A percentile compares a stretch with the other conserved stretches of the same genome.
Conservation (phyloP, 2,329 filamentous ascomycete species). For the Penicillium sp. region DNA sequence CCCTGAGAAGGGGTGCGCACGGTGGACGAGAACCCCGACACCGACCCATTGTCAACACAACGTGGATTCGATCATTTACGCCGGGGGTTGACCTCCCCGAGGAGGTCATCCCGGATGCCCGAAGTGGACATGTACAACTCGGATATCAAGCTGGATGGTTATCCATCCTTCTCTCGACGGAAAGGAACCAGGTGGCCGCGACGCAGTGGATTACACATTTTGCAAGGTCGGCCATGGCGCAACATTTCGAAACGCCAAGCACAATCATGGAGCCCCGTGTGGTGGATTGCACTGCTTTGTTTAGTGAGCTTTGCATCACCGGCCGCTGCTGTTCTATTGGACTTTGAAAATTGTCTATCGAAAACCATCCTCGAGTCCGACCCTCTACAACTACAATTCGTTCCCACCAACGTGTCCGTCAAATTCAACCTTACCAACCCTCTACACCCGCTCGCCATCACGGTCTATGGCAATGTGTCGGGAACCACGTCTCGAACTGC, state of each 20-base stretch:
- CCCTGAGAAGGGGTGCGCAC: constrained; percentile 2
- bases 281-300: constrained; percentile 24
- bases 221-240: constrained; percentile 21
- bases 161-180: constrained; percentile 1
- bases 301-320: constrained; percentile 36
- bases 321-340: constrained; percentile 63
- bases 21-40: constrained; percentile 2
- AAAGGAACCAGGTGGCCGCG: constrained; percentile 6
- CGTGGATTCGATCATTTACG: constrained; percentile 36
- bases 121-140: constrained; percentile 32
- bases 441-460: constrained; percentile 68
- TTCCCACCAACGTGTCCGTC: constrained; percentile 71
- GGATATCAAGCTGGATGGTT: constrained; percentile 16
- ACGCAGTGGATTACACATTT: constrained; percentile 8
- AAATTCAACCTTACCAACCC: constrained; percentile 63
- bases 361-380: constrained; percentile 57
- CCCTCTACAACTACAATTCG: constrained; percentile 71
- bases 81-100: constrained; percentile 43
- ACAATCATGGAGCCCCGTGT: constrained; percentile 3
- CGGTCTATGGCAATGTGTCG: constrained; percentile 86
- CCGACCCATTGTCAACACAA: constrained; percentile 27
- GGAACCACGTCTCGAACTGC: constrained; percentile 57
- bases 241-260: constrained; percentile 24
- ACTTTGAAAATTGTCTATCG: constrained; percentile 79
- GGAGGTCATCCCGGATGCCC: constrained; percentile 40